A percentile compares a stretch with the other conserved stretches of the same genome.
Evolutionary conservation across 768 basidiomycete species (phyloP).

Genomic region (Lactarius sanguifluus): DNA sequence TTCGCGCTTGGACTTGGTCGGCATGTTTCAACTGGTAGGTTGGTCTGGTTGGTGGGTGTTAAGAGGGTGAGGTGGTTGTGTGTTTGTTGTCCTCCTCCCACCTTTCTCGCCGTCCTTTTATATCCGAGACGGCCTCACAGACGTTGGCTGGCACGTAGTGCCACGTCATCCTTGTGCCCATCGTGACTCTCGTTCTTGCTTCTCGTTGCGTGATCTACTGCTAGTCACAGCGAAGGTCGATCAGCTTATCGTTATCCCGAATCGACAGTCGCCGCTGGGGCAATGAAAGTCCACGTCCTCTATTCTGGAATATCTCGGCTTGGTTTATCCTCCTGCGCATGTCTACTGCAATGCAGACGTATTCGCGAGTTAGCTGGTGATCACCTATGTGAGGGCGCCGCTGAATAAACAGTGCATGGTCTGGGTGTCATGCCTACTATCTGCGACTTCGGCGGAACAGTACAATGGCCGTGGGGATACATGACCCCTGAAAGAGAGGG

Average conservation of each 20-base stretch:
- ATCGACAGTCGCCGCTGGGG: not conserved
- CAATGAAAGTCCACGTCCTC: not conserved
- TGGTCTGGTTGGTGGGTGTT: slow-evolving; percentile 7
- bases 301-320: slow-evolving; percentile 11
- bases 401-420: not conserved
- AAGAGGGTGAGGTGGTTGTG: slow-evolving; percentile 1
- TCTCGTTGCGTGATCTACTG: not conserved
- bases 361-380: not conserved
- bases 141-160: not conserved
- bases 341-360: no score
- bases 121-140: not conserved
- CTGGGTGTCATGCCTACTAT: not conserved
- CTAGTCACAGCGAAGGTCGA: slow-evolving; percentile 3
- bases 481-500: not conserved
- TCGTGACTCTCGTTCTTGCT: not conserved
- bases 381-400: not conserved
- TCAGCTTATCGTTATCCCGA: slow-evolving; percentile 6
- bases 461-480: not conserved
- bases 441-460: not conserved
- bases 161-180: not conserved
- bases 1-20: slow-evolving; percentile 14
- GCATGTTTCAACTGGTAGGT: slow-evolving; percentile 12
- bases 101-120: slow-evolving; percentile 7
- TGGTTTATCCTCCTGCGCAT: not conserved
- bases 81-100: slow-evolving; percentile 4